A percentile compares a stretch with the other conserved stretches of the same genome.
Evolutionary conservation across 768 basidiomycete species (phyloP).

Genomic region (Kwoniella bestiolae): DNA sequence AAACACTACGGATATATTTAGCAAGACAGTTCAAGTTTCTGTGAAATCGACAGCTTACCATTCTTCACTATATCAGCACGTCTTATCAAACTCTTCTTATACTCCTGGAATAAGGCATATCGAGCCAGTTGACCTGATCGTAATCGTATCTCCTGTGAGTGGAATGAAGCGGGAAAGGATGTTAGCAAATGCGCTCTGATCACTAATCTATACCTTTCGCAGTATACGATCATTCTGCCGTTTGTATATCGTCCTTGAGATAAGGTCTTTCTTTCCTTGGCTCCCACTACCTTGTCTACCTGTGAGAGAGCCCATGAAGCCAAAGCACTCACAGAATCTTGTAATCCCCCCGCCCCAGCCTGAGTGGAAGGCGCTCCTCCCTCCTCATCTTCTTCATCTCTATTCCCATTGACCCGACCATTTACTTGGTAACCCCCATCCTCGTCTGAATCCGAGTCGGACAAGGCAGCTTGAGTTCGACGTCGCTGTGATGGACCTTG

Average conservation of each 20-base stretch:
- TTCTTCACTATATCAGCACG: conserved; percentile 88
- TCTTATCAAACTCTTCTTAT: conserved; percentile 68
- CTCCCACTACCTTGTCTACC: neutral
- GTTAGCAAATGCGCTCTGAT: neutral
- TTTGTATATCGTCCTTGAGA: no score
- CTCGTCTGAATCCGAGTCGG: conserved; percentile 11
- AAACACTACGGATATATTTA: no score
- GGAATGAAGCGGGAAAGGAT: neutral
- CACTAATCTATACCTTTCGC: neutral
- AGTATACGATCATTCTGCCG: no score
- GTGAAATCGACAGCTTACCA: conserved; percentile 62
- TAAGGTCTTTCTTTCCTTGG: no score
- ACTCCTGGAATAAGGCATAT: conserved; percentile 79
- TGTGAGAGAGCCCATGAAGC: neutral
- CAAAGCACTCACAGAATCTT: conserved; percentile 24
- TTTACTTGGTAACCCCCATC: conserved; percentile 6
- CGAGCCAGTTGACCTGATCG: conserved; percentile 76
- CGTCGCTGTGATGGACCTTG: conserved; percentile 18
- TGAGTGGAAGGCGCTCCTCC: conserved; percentile 14
- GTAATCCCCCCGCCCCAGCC: conserved; percentile 22
- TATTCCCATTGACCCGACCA: conserved; percentile 4
- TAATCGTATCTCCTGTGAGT: conserved; percentile 65
- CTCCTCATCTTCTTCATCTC: conserved; percentile 18
- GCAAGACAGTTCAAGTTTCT: no score
- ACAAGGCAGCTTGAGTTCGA: conserved; percentile 6